These are phyloP conservation scores for Lathyrus sativus DNA, from an alignment of 306 rosid genomes.

Conservation along the genomic window DNA sequence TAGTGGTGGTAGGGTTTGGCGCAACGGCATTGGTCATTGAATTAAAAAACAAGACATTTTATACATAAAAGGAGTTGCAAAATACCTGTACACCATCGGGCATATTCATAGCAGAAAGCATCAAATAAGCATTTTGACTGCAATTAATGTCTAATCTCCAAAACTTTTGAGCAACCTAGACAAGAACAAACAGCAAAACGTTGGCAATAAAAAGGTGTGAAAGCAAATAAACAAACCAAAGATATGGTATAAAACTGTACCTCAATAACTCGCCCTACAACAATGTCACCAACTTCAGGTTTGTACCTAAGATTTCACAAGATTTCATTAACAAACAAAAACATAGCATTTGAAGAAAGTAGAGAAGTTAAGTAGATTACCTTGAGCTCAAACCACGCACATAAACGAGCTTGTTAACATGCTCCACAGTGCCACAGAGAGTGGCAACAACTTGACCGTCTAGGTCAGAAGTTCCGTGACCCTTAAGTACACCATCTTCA, in stretches of 20 bases:
- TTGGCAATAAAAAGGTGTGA: not conserved
- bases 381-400: slow-evolving; percentile 74
- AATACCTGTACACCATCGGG: slow-evolving; percentile 94
- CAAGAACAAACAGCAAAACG: slow-evolving; percentile 2
- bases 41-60: slow-evolving; percentile 2
- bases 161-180: slow-evolving; percentile 80
- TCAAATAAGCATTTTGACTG: slow-evolving; percentile 75
- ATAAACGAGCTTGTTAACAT: slow-evolving; percentile 83
- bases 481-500: slow-evolving; percentile 74
- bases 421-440: slow-evolving; percentile 78
- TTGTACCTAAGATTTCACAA: slow-evolving; percentile 59
- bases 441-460: slow-evolving; percentile 76
- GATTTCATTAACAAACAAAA: slow-evolving; percentile 23
- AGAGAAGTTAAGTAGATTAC: slow-evolving; percentile 32
- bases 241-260: slow-evolving; percentile 31
- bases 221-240: not conserved
- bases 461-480: slow-evolving; percentile 80
- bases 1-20: no score
- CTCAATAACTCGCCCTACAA: slow-evolving; percentile 85
- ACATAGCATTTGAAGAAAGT: not conserved
- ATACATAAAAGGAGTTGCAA: not conserved
- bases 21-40: not conserved
- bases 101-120: slow-evolving; percentile 95
- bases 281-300: slow-evolving; percentile 90
- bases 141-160: slow-evolving; percentile 86